Base-by-base conservation (phyloP, 305 asterid genomes). In the Fraxinus xanthoxyloides region DNA sequence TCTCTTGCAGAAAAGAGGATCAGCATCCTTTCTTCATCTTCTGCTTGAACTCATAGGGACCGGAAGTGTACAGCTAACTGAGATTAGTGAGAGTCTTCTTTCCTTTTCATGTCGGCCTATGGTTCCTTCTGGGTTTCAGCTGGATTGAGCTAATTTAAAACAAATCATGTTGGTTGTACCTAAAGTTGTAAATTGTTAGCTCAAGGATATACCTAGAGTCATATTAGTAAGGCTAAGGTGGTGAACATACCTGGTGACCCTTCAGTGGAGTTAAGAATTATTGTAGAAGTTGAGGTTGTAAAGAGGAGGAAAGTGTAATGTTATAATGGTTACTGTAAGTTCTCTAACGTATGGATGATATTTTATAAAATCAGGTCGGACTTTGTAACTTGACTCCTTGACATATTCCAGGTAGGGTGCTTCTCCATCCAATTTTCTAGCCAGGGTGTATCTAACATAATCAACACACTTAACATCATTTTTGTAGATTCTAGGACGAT, bases 1-100 rank as follows among this genome's bases (percentile, higher is more conserved):
- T 85, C 35, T 54, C 77, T 86, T 89, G 87, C 95, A 92, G 97
- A 92, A 81, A 92, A 85, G 93, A 92, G 97, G 92, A 92, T 92
- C 83, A 87, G 90, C 81, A 77, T 78, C 81, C 86, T 89, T 85
- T 84, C 92, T 78, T 85, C 85, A 1, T 80, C 86, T 75, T 63
- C 90, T n/a, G 84, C 87, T 80, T 83, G 32, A 82, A 87, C 36
- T 12, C 82, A 70, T 59, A 77, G 83, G 63, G 89, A 77, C 80
- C 83, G 84, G 80, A 87, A 80, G 59, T 87, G 93, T 90, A 87
- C 91, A 87, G 92, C 92, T 89, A 89, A 91, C 92, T 54, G 86
- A 84, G 89, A 84, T 84, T 83, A 85, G 90, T 84, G 77, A 69
- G 92, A 77, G 86, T 82, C 30, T 40, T 76, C 73, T 56, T 82